Evolutionary conservation across 805 yeast species (phyloP).

Genomic region (Candida qinlingensis): DNA sequence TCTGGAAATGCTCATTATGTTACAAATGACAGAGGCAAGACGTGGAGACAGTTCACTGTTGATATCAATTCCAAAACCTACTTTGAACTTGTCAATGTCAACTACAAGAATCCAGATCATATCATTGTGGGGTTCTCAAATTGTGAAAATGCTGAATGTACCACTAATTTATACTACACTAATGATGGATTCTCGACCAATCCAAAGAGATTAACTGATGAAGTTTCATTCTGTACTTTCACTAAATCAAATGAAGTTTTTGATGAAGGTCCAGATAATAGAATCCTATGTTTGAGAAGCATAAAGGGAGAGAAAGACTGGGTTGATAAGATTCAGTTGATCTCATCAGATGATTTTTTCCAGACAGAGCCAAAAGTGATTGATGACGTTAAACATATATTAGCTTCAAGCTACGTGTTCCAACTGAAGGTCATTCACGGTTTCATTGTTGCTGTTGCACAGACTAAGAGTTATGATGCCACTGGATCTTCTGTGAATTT

Average conservation of each 20-base stretch:
- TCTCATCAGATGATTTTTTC: conserved; percentile 42
- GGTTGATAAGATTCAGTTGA: conserved; percentile 24
- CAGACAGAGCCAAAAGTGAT: conserved; percentile 24
- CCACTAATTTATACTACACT: conserved; percentile 34
- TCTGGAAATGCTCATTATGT: conserved; percentile 29
- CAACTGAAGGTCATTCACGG: conserved; percentile 29
- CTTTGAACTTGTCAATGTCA: conserved; percentile 29
- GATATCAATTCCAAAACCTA: conserved; percentile 19
- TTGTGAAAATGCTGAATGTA: conserved; percentile 28
- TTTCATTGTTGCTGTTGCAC: conserved; percentile 30
- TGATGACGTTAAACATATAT: conserved; percentile 27
- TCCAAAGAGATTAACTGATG: conserved; percentile 21
- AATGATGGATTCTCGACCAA: conserved; percentile 39
- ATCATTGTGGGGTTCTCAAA: conserved; percentile 31
- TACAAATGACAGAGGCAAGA: conserved; percentile 36
- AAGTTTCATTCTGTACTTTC: conserved; percentile 28
- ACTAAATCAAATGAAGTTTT: conserved; percentile 23
- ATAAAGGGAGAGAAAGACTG: conserved; percentile 35
- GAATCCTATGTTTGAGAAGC: conserved; percentile 37
- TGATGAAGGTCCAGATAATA: conserved; percentile 24
- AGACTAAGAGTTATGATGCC: conserved; percentile 15
- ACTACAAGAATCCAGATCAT: conserved; percentile 33
- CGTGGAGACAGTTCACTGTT: conserved; percentile 34
- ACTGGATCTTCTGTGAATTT: conserved; percentile 21
- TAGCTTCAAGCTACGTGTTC: conserved; percentile 27